Percentiles rank a stretch among this genome's conserved stretches.
Evolutionary conservation across 176 grass and related monocot genomes (phyloP).

Genomic region (Juncus inflexus): DNA sequence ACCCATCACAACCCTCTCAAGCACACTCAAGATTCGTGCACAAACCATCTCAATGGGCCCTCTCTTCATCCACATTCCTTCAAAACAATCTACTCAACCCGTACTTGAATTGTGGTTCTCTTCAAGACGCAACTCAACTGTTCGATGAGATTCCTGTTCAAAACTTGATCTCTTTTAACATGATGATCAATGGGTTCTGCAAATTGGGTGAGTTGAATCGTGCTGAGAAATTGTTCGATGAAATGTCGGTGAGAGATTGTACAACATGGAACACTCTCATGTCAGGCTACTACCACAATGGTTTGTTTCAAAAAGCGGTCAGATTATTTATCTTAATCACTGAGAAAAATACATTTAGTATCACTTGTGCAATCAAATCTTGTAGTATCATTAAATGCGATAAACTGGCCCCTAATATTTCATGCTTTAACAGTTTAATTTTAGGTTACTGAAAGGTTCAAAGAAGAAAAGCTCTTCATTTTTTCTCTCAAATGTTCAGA

Average conservation of each 20-base stretch:
- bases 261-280: slow-evolving; percentile 89
- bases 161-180: slow-evolving; percentile 73
- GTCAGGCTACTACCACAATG: slow-evolving; percentile 59
- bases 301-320: slow-evolving; percentile 23
- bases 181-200: slow-evolving; percentile 60
- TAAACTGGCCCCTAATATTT: slow-evolving; percentile 50
- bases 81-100: slow-evolving; percentile 82
- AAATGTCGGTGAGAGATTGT: slow-evolving; percentile 64
- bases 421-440: slow-evolving; percentile 74
- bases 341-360: slow-evolving; percentile 58
- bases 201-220: slow-evolving; percentile 55
- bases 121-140: slow-evolving; percentile 52
- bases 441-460: slow-evolving; percentile 42
- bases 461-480: slow-evolving; percentile 47
- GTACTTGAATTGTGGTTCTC: slow-evolving; percentile 63
- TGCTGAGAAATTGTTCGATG: slow-evolving; percentile 64
- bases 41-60: slow-evolving; percentile 65
- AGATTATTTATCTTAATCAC: slow-evolving; percentile 46
- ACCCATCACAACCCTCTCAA: slow-evolving; percentile 37
- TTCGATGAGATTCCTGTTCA: slow-evolving; percentile 39
- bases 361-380: slow-evolving; percentile 57
- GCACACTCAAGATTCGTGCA: slow-evolving; percentile 57
- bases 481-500: slow-evolving; percentile 61
- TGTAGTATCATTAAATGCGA: slow-evolving; percentile 50
- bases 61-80: slow-evolving; percentile 68